These are phyloP conservation scores for Pistacia atlantica DNA, from an alignment of 345 rosid genomes.

Conservation along the genomic window DNA sequence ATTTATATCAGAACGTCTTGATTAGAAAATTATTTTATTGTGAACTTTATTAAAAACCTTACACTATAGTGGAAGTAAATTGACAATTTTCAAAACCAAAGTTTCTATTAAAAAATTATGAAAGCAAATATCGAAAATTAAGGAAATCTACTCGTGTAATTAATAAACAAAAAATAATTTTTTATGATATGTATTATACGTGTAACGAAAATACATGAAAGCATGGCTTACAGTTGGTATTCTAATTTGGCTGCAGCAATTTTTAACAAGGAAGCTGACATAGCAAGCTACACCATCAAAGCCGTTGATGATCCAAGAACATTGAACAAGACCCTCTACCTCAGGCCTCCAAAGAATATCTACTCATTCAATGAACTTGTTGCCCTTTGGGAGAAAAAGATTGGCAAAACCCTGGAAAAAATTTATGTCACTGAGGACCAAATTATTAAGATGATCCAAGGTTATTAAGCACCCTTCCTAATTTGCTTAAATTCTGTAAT, in stretches of 20 bases:
- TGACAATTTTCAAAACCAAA: too few species aligned
- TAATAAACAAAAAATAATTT: too few species aligned
- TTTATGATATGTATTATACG: background rate
- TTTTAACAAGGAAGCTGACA: slow-evolving; percentile 25
- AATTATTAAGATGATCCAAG: slow-evolving; percentile 35
- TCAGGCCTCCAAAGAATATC: slow-evolving; percentile 28
- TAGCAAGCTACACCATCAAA: slow-evolving; percentile 32
- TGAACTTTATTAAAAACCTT: too few species aligned
- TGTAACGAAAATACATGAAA: too few species aligned
- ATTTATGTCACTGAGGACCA: slow-evolving; percentile 32
- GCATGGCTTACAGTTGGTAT: background rate
- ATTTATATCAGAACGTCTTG: too few species aligned
- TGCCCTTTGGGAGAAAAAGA: slow-evolving; percentile 38
- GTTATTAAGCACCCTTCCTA: background rate
- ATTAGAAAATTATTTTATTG: too few species aligned
- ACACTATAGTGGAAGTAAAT: too few species aligned
- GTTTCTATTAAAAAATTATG: too few species aligned
- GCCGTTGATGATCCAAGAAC: slow-evolving; percentile 41
- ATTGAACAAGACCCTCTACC: slow-evolving; percentile 34
- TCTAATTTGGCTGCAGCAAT: background rate
- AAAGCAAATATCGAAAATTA: too few species aligned
- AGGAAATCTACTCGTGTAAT: too few species aligned
- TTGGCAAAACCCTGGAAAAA: slow-evolving; percentile 33
- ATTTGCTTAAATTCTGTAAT: too few species aligned
- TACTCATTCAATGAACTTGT: slow-evolving; percentile 33